A percentile compares a stretch with the other conserved stretches of the same genome.
phyloP scores from a whole-genome alignment of 345 rosid genomes.

The Aethionema arabicum region DNA sequence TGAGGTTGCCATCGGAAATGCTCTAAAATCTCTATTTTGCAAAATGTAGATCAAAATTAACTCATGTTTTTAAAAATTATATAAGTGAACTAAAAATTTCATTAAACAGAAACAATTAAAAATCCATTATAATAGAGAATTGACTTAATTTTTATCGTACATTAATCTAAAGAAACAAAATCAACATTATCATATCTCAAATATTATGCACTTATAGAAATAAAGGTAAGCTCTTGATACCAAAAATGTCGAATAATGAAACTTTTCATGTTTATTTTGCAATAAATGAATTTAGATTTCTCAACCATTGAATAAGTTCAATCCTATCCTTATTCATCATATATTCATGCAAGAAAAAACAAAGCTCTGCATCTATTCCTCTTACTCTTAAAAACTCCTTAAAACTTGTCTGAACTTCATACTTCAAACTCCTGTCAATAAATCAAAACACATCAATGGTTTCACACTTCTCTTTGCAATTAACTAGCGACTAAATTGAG shows the following conservation, averaged over 20 bases:
- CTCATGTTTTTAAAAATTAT: too few relatives aligned
- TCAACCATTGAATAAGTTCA: conserved; percentile 67
- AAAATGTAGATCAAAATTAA: too few relatives aligned
- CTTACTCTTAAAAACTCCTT: conserved; percentile 52
- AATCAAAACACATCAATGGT: conserved; percentile 8
- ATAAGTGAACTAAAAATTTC: too few relatives aligned
- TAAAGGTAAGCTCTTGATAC: not conserved
- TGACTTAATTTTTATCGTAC: too few relatives aligned
- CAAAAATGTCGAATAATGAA: not conserved
- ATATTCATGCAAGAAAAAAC: conserved; percentile 66
- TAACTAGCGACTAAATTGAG: not conserved
- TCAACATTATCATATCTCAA: not conserved
- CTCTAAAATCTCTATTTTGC: too few relatives aligned
- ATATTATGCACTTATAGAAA: not conserved
- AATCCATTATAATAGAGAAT: too few relatives aligned
- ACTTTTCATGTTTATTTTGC: conserved; percentile 33
- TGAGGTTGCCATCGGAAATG: too few relatives aligned
- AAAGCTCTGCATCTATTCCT: conserved; percentile 60
- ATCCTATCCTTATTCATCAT: conserved; percentile 72
- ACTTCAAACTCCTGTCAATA: conserved; percentile 52
- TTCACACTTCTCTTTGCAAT: conserved; percentile 10
- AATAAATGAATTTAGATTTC: conserved; percentile 48
- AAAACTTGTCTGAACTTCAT: conserved; percentile 45
- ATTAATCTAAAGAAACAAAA: too few relatives aligned
- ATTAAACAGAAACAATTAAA: too few relatives aligned